Evolutionary conservation across 805 yeast genomes (phyloP), one percentile per base, ranked within the genome.

Genomic region (Clavispora fructus): DNA sequence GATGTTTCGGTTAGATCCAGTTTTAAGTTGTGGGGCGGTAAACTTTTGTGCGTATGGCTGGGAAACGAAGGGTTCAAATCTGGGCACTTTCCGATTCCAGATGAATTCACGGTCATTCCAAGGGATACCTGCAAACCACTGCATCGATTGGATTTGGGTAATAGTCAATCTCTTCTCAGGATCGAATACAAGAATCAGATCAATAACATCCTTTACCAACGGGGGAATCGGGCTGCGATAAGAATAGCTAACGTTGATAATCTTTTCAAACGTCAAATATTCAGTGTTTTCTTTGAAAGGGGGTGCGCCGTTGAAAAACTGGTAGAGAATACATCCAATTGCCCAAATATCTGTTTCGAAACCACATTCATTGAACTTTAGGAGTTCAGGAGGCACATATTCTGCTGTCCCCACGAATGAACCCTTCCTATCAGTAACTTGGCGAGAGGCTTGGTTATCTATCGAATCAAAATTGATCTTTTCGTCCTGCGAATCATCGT

Each of bases 391-490:
- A 0, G 96, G 84, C 2, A 94, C 97, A 60, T 91, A 91, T 61
- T 91, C 97, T 0, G 98, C 98, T 1, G 99, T 92, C 0, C 99
- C 99, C 3, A 92, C 98, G 70, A 92, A 94, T 0, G 97, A 90
- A 19, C 71, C 75, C 46, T 64, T 64, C n/a, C 72, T 50, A 16
- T 51, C 56, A 12, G 50, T 45, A n/a, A 57, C 60, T 14, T 60
- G 60, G 6, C 23, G 27, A 3, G 29, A 13, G 33, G 37, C 27
- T 12, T 41, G 42, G 37, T 46, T 45, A 27, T 49, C 49, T 6
- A 64, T 55, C 17, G 57, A 55, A 39, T 60, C 62, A 50, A 63
- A 66, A 45, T 67, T 72, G 28, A 69, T 61, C 11, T 57, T 59
- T 17, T 64, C 68, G 26, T 55, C 60, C 8, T 54, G 53, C 14